These are phyloP conservation scores for Amanita jacksonii DNA, from an alignment of 768 basidiomycete genomes.

Conservation along the genomic window DNA sequence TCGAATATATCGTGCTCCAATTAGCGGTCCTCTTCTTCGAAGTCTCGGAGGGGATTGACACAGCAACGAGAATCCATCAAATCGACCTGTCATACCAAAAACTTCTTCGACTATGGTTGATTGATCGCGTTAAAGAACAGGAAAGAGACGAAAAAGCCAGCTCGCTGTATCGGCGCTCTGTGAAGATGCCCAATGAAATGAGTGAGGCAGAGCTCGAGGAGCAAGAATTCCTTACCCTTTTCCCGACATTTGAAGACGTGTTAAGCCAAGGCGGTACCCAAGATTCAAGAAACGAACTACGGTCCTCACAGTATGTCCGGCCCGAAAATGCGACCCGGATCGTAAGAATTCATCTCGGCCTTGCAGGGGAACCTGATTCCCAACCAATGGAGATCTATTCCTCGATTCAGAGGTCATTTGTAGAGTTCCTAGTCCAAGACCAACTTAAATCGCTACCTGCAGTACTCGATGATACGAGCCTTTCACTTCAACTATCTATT, in stretches of 20 bases:
- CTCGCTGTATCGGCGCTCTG: slow-evolving; percentile 68
- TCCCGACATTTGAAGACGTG: slow-evolving; percentile 73
- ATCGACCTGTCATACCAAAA: slow-evolving; percentile 57
- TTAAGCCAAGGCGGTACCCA: slow-evolving; percentile 24
- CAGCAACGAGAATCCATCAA: slow-evolving; percentile 19
- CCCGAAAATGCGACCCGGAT: slow-evolving; percentile 28
- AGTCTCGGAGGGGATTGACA: slow-evolving; percentile 29
- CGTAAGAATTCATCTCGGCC: slow-evolving; percentile 35
- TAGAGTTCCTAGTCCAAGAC: slow-evolving; percentile 20
- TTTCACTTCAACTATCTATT: slow-evolving; percentile 41
- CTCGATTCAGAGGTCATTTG: slow-evolving; percentile 13
- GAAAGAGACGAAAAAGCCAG: slow-evolving; percentile 53
- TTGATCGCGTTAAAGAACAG: slow-evolving; percentile 63
- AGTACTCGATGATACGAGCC: slow-evolving; percentile 38
- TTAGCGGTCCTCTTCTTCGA: slow-evolving; percentile 40
- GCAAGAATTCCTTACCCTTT: slow-evolving; percentile 73
- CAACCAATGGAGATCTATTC: slow-evolving; percentile 6
- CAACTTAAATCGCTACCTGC: slow-evolving; percentile 18
- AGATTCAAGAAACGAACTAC: slow-evolving; percentile 8
- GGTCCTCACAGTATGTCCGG: slow-evolving; percentile 20
- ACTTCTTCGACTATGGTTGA: slow-evolving; percentile 71
- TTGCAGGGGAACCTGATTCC: slow-evolving; percentile 21
- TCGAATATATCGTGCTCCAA: slow-evolving; percentile 35
- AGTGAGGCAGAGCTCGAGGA: slow-evolving; percentile 75
- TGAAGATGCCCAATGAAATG: slow-evolving; percentile 39